These are phyloP conservation scores for Stephania japonica DNA, from an alignment of 164 flowering plant genomes.

Conservation along the genomic window DNA sequence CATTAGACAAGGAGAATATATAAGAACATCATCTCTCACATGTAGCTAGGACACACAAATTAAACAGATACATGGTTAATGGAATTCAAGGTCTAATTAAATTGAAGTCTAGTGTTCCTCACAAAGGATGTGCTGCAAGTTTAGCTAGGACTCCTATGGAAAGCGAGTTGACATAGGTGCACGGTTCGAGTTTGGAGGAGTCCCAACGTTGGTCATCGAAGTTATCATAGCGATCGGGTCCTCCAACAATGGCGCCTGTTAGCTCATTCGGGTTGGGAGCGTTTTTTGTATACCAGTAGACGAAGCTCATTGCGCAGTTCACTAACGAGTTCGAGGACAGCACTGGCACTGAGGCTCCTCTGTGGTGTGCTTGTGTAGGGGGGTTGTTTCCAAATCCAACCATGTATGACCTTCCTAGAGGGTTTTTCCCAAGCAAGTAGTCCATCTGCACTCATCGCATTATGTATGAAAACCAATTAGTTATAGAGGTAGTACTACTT, in stretches of 20 bases:
- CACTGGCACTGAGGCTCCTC: constrained; percentile 73
- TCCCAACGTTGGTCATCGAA: constrained; percentile 54
- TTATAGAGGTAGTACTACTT: background rate
- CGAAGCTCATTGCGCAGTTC: constrained; percentile 65
- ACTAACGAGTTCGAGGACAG: constrained; percentile 13
- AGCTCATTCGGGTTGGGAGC: constrained; percentile 70
- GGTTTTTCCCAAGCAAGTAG: constrained; percentile 72
- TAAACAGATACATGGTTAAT: no score
- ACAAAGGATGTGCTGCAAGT: constrained; percentile 21
- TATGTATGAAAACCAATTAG: no score
- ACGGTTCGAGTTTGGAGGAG: constrained; percentile 57
- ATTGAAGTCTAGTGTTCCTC: no score
- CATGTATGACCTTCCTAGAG: constrained; percentile 73
- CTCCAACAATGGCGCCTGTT: constrained; percentile 89
- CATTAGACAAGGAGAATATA: no score
- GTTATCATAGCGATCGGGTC: constrained; percentile 69
- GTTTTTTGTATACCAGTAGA: constrained; percentile 36
- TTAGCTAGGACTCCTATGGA: constrained; percentile 45
- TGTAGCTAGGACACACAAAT: no score
- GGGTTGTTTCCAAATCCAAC: constrained; percentile 78
- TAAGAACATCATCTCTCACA: no score
- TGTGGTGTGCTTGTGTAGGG: constrained; percentile 76
- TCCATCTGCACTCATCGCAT: constrained; percentile 52
- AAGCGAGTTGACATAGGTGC: constrained; percentile 61
- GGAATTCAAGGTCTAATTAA: no score